Evolutionary conservation across 768 basidiomycete species (phyloP), one percentile per base, ranked within the genome.

Genomic region (Hericium alpestre): DNA sequence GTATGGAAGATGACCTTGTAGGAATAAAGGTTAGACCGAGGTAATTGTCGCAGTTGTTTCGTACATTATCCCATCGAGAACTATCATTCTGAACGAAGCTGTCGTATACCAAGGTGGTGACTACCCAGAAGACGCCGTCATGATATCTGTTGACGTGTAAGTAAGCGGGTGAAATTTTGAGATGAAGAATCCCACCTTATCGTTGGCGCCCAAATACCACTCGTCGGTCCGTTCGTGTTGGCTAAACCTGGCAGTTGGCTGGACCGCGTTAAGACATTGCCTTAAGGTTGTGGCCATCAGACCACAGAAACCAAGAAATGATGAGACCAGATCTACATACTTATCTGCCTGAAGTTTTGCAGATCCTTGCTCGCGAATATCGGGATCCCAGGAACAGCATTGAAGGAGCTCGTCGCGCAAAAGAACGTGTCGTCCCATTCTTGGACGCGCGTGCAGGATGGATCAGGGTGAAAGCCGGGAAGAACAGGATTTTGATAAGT

Each of bases 301-400:
- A 15, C 12, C n/a, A 15, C 8, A 12, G 25, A 18, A 4, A 13
- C 16, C n/a, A n/a, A 11, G 18, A 20, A 16, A 37, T 23, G 16
- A 15, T 40, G 16, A 15, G 25, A 8, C 40, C 25, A 47, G n/a
- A 25, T 25, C 25, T 25, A n/a, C 58, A 12, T 32, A 66, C 70
- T 69, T 23, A 72, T 71, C 25, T 71, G 61, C 56, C 59, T 64
- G 65, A 69, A 72, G 41, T 67, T 65, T 51, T 63, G 61, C 23
- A 71, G 58, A 51, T 72, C 71, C 51, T 67, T 66, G 52, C 65
- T 67, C 5, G 69, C 62, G 49, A 68, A 68, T 13, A 72, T 61
- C 2, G 71, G 71, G 16, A 71, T 66, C 2, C 70, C 71, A 6
- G 71, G 71, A 47, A 72, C 69, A 20, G 70, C 67, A 51, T 70